A percentile compares a stretch with the other conserved stretches of the same genome.
Evolutionary conservation across 2,329 filamentous ascomycete species (phyloP).

Genomic region (Xylariaceae sp.): DNA sequence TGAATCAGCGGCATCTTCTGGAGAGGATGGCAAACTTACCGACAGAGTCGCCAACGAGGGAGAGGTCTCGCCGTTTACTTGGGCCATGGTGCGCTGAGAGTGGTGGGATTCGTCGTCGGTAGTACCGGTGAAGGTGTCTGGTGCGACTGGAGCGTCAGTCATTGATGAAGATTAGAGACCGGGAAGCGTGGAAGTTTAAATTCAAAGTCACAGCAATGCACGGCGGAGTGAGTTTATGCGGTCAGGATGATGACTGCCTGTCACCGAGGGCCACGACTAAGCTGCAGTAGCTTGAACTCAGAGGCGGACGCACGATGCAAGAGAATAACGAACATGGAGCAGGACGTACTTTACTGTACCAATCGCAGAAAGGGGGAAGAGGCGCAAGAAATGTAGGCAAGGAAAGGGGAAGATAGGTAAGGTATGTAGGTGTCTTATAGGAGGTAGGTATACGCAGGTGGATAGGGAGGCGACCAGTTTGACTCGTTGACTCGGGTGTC

Average conservation of each 20-base stretch:
- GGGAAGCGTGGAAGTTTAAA: conserved; percentile 8
- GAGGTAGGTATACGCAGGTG: background rate
- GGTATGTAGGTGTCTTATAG: background rate
- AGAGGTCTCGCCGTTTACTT: conserved; percentile 35
- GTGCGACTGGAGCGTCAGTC: conserved; percentile 6
- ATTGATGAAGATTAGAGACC: background rate
- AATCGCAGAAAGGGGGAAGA: background rate
- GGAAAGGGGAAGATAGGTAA: background rate
- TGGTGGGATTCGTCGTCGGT: conserved; percentile 1
- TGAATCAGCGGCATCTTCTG: background rate
- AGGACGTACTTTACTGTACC: background rate
- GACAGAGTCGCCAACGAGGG: conserved; percentile 34
- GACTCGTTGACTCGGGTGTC: background rate
- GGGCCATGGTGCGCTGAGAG: conserved; percentile 27
- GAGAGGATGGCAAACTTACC: conserved; percentile 24
- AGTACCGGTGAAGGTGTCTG: conserved; percentile 1
- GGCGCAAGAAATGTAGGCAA: background rate
- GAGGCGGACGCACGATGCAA: background rate
- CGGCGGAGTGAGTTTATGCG: conserved; percentile 14
- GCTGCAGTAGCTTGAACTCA: conserved; percentile 1
- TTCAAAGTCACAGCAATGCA: background rate
- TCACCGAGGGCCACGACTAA: background rate
- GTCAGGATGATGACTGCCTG: background rate
- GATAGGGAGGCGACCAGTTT: background rate
- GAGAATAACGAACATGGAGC: background rate